These are phyloP conservation scores for Russula lepida DNA, from an alignment of 768 basidiomycete genomes.

Conservation along the genomic window DNA sequence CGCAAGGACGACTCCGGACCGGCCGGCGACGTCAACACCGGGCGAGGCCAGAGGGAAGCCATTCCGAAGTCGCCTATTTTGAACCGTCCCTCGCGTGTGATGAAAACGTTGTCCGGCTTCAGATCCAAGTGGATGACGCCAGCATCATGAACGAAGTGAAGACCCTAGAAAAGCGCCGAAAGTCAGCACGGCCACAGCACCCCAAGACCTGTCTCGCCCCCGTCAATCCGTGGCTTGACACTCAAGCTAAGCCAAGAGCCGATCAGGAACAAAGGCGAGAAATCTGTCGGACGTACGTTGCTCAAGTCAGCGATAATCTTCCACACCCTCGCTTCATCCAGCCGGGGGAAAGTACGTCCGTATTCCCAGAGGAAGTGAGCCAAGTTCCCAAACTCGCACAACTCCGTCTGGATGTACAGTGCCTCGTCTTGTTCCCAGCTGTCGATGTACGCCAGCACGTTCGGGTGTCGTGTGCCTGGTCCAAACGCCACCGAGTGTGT, in stretches of 20 bases:
- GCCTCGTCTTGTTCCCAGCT: slow-evolving; percentile 92
- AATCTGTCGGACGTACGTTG: slow-evolving; percentile 49
- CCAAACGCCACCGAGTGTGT: slow-evolving; percentile 28
- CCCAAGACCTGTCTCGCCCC: background rate
- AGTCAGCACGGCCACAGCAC: slow-evolving; percentile 18
- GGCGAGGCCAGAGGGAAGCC: slow-evolving; percentile 87
- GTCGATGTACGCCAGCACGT: slow-evolving; percentile 83
- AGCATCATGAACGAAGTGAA: slow-evolving; percentile 81
- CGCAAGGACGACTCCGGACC: slow-evolving; percentile 10
- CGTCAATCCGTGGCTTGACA: background rate
- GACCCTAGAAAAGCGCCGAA: slow-evolving; percentile 42
- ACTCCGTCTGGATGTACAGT: slow-evolving; percentile 87
- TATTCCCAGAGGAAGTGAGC: slow-evolving; percentile 87
- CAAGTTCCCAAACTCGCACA: slow-evolving; percentile 91
- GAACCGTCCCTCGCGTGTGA: slow-evolving; percentile 79
- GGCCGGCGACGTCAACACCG: slow-evolving; percentile 26
- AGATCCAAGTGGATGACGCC: slow-evolving; percentile 92
- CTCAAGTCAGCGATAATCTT: slow-evolving; percentile 89
- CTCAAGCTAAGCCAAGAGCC: slow-evolving; percentile 24
- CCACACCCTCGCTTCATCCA: slow-evolving; percentile 94
- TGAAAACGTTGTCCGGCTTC: slow-evolving; percentile 95
- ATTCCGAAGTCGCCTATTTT: slow-evolving; percentile 99
- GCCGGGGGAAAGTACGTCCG: slow-evolving; percentile 69
- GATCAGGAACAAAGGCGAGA: slow-evolving; percentile 9
- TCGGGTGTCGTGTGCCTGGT: slow-evolving; percentile 46